phyloP scores from a whole-genome alignment of 2,329 filamentous ascomycete species.

The Amauroascus verrucosus region DNA sequence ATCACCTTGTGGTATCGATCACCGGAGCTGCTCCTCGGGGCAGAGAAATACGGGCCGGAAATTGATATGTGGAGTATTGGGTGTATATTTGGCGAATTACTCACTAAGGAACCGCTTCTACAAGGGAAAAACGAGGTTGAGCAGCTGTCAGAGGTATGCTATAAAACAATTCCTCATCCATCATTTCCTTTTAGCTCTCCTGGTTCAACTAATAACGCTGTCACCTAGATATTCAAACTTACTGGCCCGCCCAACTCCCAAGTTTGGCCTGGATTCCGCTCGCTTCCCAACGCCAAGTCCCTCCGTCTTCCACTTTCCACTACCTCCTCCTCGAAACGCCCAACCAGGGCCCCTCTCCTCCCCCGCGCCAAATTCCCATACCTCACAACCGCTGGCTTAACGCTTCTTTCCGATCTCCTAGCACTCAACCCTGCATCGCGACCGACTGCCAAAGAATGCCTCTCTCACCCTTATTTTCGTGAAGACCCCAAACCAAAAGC shows the following conservation, averaged over 20 bases:
- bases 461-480: constrained; percentile 72
- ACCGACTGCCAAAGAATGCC: constrained; percentile 61
- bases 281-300: constrained; percentile 74
- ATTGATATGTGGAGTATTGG: constrained; percentile 95
- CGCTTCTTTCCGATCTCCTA: constrained; percentile 59
- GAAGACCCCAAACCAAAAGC: constrained; percentile 87
- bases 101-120: constrained; percentile 71
- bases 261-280: constrained; percentile 75
- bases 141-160: constrained; percentile 57
- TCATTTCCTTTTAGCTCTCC: background rate
- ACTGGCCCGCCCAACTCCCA: constrained; percentile 77
- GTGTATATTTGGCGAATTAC: constrained; percentile 87
- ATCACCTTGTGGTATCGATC: constrained; percentile 96
- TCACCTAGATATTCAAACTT: constrained; percentile 63
- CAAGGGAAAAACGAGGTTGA: constrained; percentile 90
- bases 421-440: constrained; percentile 62
- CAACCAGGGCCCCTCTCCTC: constrained; percentile 37
- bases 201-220: background rate
- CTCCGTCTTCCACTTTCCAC: constrained; percentile 53
- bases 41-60: constrained; percentile 60
- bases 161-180: background rate
- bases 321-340: constrained; percentile 30
- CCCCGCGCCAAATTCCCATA: constrained; percentile 71
- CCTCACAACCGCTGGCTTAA: constrained; percentile 63
- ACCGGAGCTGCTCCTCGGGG: constrained; percentile 79